Conservation (phyloP, 2,329 filamentous ascomycete species). For the Rhytidhysteron rufulum region DNA sequence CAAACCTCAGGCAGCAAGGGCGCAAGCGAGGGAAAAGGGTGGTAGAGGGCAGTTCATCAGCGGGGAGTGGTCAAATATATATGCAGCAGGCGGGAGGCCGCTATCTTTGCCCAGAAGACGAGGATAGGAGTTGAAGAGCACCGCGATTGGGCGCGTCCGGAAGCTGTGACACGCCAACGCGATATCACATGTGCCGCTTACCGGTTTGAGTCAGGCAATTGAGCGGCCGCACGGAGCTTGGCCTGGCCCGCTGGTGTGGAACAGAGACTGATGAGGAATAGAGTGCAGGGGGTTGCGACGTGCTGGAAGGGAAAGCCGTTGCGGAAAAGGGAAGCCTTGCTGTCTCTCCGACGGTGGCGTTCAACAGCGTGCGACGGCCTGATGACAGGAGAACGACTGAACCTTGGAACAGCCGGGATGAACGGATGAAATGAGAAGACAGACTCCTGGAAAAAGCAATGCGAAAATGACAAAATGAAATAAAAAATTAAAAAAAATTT, state of each 20-base stretch:
- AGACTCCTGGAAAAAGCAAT: neutral
- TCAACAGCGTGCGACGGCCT: conserved; percentile 4
- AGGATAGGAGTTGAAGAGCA: conserved; percentile 17
- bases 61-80: conserved; percentile 29
- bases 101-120: conserved; percentile 23
- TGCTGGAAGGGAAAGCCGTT: conserved; percentile 14
- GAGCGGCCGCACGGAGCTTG: conserved; percentile 12
- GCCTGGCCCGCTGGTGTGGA: conserved; percentile 14
- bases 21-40: conserved; percentile 20
- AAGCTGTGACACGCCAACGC: conserved; percentile 25
- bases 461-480: too few relatives aligned
- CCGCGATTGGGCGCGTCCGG: conserved; percentile 35
- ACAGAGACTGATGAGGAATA: conserved; percentile 8
- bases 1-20: conserved; percentile 27
- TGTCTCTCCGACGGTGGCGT: conserved; percentile 14
- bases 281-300: conserved; percentile 28
- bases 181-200: conserved; percentile 34
- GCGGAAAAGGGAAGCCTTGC: conserved; percentile 8
- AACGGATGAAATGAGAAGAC: neutral
- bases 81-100: conserved; percentile 28
- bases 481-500: neutral
- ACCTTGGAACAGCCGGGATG: neutral
- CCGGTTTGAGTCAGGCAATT: conserved; percentile 23
- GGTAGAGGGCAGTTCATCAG: conserved; percentile 22
- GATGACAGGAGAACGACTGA: too few relatives aligned